Evolutionary conservation across 2,329 filamentous ascomycete species (phyloP).

Genomic region (Aphanocladium album): DNA sequence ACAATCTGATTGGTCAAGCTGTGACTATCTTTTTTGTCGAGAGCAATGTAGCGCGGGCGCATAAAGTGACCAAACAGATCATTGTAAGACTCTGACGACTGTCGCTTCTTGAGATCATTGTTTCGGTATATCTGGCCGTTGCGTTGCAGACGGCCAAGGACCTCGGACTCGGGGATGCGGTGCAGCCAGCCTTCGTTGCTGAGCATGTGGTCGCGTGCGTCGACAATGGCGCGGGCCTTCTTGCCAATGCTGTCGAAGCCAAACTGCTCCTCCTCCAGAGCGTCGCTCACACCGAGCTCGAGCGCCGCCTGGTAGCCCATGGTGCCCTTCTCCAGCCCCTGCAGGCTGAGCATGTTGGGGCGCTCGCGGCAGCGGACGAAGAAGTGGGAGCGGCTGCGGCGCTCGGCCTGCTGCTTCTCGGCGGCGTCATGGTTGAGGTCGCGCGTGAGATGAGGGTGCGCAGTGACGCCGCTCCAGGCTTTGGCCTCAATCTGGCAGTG

Average conservation of each 20-base stretch:
- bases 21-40: conserved; percentile 54
- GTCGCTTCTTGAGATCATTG: conserved; percentile 45
- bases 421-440: conserved; percentile 43
- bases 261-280: conserved; percentile 57
- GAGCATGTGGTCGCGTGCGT: conserved; percentile 54
- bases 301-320: conserved; percentile 65
- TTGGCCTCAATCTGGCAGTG: conserved; percentile 58
- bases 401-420: conserved; percentile 36
- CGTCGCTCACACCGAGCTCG: conserved; percentile 60
- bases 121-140: conserved; percentile 52
- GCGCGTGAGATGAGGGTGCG: conserved; percentile 57
- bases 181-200: conserved; percentile 49
- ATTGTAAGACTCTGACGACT: conserved; percentile 54
- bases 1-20: conserved; percentile 66
- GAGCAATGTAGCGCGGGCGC: conserved; percentile 50
- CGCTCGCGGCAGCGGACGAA: conserved; percentile 55
- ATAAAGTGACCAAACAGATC: conserved; percentile 58
- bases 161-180: conserved; percentile 50
- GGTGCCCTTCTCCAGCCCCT: conserved; percentile 65
- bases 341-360: conserved; percentile 68
- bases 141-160: conserved; percentile 55
- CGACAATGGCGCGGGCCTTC: conserved; percentile 49
- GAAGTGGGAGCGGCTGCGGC: conserved; percentile 50
- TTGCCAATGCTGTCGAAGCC: conserved; percentile 52
- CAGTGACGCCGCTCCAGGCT: conserved; percentile 58